phyloP scores from a whole-genome alignment of 345 rosid species.

The Arabis alpina region DNA sequence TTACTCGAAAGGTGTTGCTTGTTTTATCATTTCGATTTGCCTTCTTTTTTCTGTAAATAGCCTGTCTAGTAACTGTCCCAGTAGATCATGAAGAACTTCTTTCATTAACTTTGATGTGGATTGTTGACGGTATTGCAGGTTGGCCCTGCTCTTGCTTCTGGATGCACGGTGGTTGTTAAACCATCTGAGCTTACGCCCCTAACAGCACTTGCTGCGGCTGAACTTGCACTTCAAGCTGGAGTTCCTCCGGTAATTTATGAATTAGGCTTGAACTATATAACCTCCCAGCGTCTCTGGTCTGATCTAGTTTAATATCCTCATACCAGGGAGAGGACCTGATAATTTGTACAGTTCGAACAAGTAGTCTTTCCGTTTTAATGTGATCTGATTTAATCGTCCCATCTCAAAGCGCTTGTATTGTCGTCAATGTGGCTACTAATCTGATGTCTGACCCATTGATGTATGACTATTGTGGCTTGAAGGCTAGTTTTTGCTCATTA shows the following conservation, averaged over 20 bases:
- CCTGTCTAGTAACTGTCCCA: constrained; percentile 19
- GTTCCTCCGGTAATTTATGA: constrained; percentile 80
- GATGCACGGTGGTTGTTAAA: constrained; percentile 94
- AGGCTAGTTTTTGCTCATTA: constrained; percentile 25
- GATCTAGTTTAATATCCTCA: constrained; percentile 7
- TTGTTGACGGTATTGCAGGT: constrained; percentile 55
- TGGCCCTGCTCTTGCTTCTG: constrained; percentile 99
- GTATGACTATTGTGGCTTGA: constrained; percentile 24
- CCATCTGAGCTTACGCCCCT: constrained; percentile 97
- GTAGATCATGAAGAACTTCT: neutral
- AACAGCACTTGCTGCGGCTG: constrained; percentile 94
- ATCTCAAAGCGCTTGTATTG: constrained; percentile 2
- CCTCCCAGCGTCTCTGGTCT: constrained; percentile 23
- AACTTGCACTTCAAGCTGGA: constrained; percentile 97
- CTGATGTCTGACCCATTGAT: constrained; percentile 21
- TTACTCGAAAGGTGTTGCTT: constrained; percentile 81
- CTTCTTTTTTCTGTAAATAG: constrained; percentile 17
- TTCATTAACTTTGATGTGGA: constrained; percentile 29
- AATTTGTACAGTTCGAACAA: constrained; percentile 3
- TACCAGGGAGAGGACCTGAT: constrained; percentile 19
- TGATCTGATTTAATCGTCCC: constrained; percentile 15
- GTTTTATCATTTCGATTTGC: constrained; percentile 1
- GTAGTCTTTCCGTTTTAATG: constrained; percentile 20
- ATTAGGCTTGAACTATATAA: constrained; percentile 27
- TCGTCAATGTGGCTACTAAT: constrained; percentile 26